phyloP scores from a whole-genome alignment of 768 basidiomycete genomes.

The Tremella yokohamensis region DNA sequence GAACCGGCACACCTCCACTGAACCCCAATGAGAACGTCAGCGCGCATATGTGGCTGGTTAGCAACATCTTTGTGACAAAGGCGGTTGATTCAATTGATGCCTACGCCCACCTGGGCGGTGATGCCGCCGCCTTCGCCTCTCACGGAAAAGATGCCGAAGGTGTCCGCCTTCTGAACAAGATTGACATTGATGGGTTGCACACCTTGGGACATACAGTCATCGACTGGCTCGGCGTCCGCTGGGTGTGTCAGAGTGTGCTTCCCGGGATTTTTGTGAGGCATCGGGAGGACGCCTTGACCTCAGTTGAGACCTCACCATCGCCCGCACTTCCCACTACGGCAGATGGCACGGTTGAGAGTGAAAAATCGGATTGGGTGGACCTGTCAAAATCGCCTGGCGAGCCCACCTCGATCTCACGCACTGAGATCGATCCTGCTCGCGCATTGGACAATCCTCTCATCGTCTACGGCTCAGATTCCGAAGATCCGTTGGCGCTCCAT shows the following conservation, averaged over 20 bases:
- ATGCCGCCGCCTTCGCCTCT: slow-evolving; percentile 52
- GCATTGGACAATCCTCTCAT: slow-evolving; percentile 50
- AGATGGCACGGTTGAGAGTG: slow-evolving; percentile 12
- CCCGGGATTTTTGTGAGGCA: slow-evolving; percentile 53
- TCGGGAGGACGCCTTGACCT: not conserved
- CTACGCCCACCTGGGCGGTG: slow-evolving; percentile 53
- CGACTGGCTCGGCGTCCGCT: slow-evolving; percentile 54
- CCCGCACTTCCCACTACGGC: not conserved
- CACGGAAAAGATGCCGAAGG: slow-evolving; percentile 54
- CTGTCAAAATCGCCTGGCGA: not conserved
- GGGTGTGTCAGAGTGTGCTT: slow-evolving; percentile 54
- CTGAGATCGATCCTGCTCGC: slow-evolving; percentile 2
- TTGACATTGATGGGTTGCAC: slow-evolving; percentile 52
- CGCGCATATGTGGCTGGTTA: slow-evolving; percentile 53
- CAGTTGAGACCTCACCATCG: no score
- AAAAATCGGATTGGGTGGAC: slow-evolving; percentile 1
- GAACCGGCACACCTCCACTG: slow-evolving; percentile 53
- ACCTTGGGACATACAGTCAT: slow-evolving; percentile 54
- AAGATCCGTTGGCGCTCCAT: slow-evolving; percentile 49
- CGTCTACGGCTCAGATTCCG: slow-evolving; percentile 54
- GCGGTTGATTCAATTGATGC: slow-evolving; percentile 53
- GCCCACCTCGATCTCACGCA: not conserved
- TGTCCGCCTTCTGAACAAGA: slow-evolving; percentile 52
- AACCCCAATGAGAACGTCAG: slow-evolving; percentile 53
- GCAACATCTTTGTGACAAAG: slow-evolving; percentile 55